Conservation (phyloP, 805 yeast genomes). For the Hanseniaspora valbyensis region DNA sequence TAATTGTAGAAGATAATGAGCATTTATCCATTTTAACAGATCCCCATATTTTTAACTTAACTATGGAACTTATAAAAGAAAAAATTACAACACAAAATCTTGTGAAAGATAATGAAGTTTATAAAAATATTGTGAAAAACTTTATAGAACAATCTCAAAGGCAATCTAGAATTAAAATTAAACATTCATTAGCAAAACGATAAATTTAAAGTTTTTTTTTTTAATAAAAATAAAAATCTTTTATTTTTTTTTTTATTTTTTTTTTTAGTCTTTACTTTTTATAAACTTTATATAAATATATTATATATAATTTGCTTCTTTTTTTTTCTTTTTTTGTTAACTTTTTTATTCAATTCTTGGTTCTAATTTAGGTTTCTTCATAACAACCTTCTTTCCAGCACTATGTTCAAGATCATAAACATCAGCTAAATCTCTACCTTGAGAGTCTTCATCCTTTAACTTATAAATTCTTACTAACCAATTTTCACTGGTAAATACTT, state of each 20-base stretch:
- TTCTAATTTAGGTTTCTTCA: slow-evolving; percentile 46
- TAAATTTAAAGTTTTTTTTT: slow-evolving; percentile 15
- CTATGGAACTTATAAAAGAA: slow-evolving; percentile 29
- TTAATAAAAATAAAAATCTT: no score
- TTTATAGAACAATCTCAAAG: slow-evolving; percentile 84
- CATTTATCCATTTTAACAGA: slow-evolving; percentile 4
- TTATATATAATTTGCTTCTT: no score
- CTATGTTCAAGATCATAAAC: slow-evolving; percentile 43
- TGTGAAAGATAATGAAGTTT: slow-evolving; percentile 57
- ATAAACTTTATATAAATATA: no score
- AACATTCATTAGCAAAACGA: slow-evolving; percentile 28
- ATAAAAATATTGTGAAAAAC: slow-evolving; percentile 80
- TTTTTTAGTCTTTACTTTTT: no score
- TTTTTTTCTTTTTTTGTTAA: background rate
- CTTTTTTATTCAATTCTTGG: slow-evolving; percentile 29
- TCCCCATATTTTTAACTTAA: background rate
- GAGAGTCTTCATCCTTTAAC: slow-evolving; percentile 75
- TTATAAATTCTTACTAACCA: slow-evolving; percentile 94
- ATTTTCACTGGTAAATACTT: slow-evolving; percentile 88
- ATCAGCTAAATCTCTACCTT: slow-evolving; percentile 67
- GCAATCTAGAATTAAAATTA: slow-evolving; percentile 43
- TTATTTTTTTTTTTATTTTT: no score
- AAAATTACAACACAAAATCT: slow-evolving; percentile 36
- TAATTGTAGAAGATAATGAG: background rate
- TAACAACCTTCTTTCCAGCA: slow-evolving; percentile 31